Base-by-base conservation (phyloP, 116 monocot species). In the Dioscorea cayenensis region DNA sequence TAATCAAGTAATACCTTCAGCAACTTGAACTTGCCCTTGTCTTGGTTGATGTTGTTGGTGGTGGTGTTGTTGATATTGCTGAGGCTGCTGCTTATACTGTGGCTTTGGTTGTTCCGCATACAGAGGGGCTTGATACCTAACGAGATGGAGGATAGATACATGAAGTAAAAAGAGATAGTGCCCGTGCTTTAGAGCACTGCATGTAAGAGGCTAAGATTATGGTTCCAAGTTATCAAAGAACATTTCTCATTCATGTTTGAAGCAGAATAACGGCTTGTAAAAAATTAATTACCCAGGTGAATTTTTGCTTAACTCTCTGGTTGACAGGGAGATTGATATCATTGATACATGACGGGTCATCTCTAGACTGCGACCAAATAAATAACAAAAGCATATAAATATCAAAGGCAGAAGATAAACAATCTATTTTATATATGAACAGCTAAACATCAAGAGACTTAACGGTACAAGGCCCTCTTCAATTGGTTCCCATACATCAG, bases 401-500 rank as follows among this genome's bases (percentile, higher is more conserved):
- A n/a, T 18, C 55, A 55, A 12, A 18, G 16, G 18, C 16, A 55
- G 55, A 55, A 43, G 5, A 43, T 8, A 0, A 5, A 6, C 12
- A 43, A 55, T 55, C 1, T 18, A 2, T 19, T 55, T 55, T 4
- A 55, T 55, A 5, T 55, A 16, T 55, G 55, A 55, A 55, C 55
- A 55, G 55, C 20, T 62, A n/a, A 35, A 66, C 43, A 5, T 20
- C 5, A 48, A 35, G 70, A 81, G 18, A 75, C 81, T 77, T 76
- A 43, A 96, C 96, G 96, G 90, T 61, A 90, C 86, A 78, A 97
- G 97, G 71, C 97, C 97, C 72, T 97, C 93, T 74, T 97, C 93
- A 72, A 97, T 92, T 22, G 97, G 97, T 71, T 97, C 97, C 97
- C 97, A 97, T 12, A 90, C 90, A 83, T 97, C 97, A 63, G 93